Evolutionary conservation across 768 basidiomycete species (phyloP).

Genomic region (Mycena galericulata): DNA sequence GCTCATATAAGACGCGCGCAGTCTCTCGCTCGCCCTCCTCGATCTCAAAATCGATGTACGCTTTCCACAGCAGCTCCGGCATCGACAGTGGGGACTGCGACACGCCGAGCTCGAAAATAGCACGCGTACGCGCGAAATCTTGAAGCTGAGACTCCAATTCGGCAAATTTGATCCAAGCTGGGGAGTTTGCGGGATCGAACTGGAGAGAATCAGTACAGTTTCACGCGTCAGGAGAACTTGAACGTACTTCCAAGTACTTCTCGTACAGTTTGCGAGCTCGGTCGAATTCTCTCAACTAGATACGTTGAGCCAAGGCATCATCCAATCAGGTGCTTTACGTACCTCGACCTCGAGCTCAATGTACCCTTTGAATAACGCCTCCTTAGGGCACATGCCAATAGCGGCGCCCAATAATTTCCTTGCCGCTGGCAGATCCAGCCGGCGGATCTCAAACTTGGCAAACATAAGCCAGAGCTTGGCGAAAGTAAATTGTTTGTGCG

Average conservation of each 20-base stretch:
- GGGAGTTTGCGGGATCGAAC: constrained; percentile 91
- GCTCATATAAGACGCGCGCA: constrained; percentile 89
- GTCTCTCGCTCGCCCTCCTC: constrained; percentile 92
- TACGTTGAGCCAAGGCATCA: not conserved
- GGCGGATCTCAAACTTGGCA: constrained; percentile 91
- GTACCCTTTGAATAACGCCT: constrained; percentile 95
- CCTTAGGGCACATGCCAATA: constrained; percentile 97
- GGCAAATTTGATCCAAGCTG: constrained; percentile 97
- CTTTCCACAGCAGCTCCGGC: constrained; percentile 96
- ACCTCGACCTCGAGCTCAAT: constrained; percentile 94
- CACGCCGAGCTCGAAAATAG: constrained; percentile 93
- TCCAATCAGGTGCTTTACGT: constrained; percentile 37
- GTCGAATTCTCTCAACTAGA: constrained; percentile 90
- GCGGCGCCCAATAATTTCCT: constrained; percentile 90
- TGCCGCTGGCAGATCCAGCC: constrained; percentile 83
- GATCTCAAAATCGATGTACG: constrained; percentile 96
- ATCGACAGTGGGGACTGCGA: constrained; percentile 88
- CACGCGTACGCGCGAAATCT: constrained; percentile 90
- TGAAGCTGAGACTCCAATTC: constrained; percentile 90
- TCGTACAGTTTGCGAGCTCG: constrained; percentile 91
- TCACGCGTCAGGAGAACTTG: not conserved
- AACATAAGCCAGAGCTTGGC: constrained; percentile 96
- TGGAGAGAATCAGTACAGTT: constrained; percentile 38
- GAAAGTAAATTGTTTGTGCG: constrained; percentile 97
- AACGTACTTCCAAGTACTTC: constrained; percentile 89